Evolutionary conservation across 305 asterid genomes (phyloP), one percentile per base, ranked within the genome.

Genomic region (Rubia tinctorum): DNA sequence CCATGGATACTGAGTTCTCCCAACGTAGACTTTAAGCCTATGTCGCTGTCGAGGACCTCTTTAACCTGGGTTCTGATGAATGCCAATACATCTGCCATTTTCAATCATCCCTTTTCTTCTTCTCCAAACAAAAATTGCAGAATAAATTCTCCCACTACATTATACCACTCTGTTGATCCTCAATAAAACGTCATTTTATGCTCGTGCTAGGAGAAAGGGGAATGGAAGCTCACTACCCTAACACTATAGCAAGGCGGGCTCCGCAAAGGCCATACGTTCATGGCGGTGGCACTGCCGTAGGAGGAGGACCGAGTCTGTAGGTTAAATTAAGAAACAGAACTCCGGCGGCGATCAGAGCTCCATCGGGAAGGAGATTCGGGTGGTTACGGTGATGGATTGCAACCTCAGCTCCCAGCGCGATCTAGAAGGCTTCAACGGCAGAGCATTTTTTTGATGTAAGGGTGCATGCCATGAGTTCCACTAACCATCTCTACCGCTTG

Each of bases 361-460:
- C n/a, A n/a, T n/a, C n/a, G n/a, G n/a, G n/a, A n/a, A n/a, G n/a
- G n/a, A n/a, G n/a, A n/a, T n/a, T n/a, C n/a, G n/a, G n/a, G n/a
- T n/a, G n/a, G n/a, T n/a, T n/a, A n/a, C n/a, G n/a, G n/a, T n/a
- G n/a, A n/a, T n/a, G n/a, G n/a, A n/a, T n/a, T n/a, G n/a, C n/a
- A n/a, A n/a, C n/a, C n/a, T n/a, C n/a, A n/a, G n/a, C n/a, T n/a
- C n/a, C n/a, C n/a, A n/a, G n/a, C n/a, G n/a, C n/a, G 97, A 89
- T 80, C 99, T 85, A 81, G 91, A 95, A 84, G 99, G 99, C 69
- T 95, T 92, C 82, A 87, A 87, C 68, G 84, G 81, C 68, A 96
- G 98, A 14, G 86, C 92, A 1, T n/a, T 95, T 95, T 84, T 90
- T 94, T 66, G 99, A 95, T 77, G 94, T 92, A 79, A 82, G 90